Evolutionary conservation across 2,329 filamentous ascomycete species (phyloP).

Genomic region (Xylariomycetidae sp.): DNA sequence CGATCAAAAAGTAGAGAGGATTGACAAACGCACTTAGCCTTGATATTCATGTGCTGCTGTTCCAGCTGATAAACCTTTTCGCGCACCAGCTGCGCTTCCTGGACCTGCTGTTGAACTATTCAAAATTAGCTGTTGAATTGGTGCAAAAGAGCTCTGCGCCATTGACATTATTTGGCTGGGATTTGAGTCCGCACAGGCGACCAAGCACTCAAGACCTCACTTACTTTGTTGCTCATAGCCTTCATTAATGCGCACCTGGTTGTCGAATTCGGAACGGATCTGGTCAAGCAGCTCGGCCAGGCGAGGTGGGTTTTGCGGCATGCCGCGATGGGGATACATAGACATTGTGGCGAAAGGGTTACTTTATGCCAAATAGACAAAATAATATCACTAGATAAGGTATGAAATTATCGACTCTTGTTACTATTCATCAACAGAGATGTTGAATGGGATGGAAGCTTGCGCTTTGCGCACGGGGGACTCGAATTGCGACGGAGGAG

Average conservation of each 20-base stretch:
- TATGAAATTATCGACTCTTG: no score
- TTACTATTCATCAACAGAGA: no score
- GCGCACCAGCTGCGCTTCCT: constrained; percentile 91
- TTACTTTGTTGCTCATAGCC: constrained; percentile 92
- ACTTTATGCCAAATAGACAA: no score
- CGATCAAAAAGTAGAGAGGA: neutral
- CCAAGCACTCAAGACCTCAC: no score
- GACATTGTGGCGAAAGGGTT: no score
- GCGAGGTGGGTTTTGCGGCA: constrained; percentile 61
- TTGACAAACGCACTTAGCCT: constrained; percentile 74
- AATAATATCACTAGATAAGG: no score
- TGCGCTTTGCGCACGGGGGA: no score
- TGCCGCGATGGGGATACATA: constrained; percentile 90
- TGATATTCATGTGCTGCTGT: constrained; percentile 80
- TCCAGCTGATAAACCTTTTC: constrained; percentile 93
- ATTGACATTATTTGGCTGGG: constrained; percentile 1
- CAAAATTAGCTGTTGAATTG: constrained; percentile 23
- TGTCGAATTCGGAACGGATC: constrained; percentile 87
- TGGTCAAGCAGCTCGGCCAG: constrained; percentile 90
- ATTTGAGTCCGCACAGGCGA: constrained; percentile 3
- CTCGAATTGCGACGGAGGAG: no score
- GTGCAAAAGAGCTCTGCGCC: no score
- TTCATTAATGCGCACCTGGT: constrained; percentile 72
- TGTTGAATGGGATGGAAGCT: no score
- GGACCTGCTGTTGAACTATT: constrained; percentile 81